These are phyloP conservation scores for Mortierella sp. DNA, from an alignment of 371 early-diverging fungal genomes.

Conservation along the genomic window DNA sequence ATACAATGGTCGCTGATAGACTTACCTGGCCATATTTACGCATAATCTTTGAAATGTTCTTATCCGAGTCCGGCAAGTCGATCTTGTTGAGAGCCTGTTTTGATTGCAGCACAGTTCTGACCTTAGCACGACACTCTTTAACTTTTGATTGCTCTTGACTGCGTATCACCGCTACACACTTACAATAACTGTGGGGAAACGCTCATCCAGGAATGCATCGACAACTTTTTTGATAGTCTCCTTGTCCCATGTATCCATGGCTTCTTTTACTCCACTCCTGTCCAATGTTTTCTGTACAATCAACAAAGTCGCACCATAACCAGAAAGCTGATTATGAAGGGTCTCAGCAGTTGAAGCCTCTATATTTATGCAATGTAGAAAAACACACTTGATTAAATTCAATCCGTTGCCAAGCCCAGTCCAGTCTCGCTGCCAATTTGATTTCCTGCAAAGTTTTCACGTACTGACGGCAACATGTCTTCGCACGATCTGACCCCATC, in stretches of 20 bases:
- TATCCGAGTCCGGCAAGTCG: constrained; percentile 84
- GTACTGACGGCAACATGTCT: constrained; percentile 70
- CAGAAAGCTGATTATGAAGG: constrained; percentile 69
- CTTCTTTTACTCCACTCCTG: constrained; percentile 61
- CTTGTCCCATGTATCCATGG: constrained; percentile 75
- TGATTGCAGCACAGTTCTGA: neutral
- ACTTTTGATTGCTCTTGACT: neutral
- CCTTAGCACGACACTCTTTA: neutral
- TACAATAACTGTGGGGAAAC: constrained; percentile 84
- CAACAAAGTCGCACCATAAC: constrained; percentile 73
- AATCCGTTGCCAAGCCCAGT: neutral
- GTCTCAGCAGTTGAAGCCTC: constrained; percentile 67
- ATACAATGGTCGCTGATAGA: neutral
- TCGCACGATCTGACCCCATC: constrained; percentile 76
- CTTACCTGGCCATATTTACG: constrained; percentile 72
- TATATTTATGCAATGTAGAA: neutral
- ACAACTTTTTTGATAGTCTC: constrained; percentile 70
- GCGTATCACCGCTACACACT: neutral
- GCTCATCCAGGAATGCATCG: constrained; percentile 75
- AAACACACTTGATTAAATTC: neutral
- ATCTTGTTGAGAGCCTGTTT: constrained; percentile 83
- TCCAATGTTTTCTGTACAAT: constrained; percentile 71
- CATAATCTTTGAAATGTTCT: constrained; percentile 81
- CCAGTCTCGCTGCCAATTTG: neutral
- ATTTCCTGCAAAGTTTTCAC: constrained; percentile 2